phyloP scores from a whole-genome alignment of 2,329 filamentous ascomycete species.

The Talaromyces sp. region DNA sequence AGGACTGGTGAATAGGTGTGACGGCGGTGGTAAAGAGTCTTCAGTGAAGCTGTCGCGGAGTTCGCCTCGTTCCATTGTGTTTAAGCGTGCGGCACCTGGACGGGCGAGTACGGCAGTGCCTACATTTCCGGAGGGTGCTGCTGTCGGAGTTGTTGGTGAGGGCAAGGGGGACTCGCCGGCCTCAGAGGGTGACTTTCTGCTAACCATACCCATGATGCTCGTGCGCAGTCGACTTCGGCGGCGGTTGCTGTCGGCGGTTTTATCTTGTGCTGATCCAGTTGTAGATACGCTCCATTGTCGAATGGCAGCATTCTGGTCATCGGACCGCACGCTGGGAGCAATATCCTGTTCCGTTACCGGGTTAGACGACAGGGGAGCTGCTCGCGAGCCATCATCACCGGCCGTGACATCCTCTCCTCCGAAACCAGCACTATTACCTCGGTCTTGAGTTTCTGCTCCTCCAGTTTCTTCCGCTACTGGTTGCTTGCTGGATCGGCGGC shows the following conservation, averaged over 20 bases:
- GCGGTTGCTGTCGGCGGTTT: constrained; percentile 8
- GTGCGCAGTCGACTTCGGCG: constrained; percentile 21
- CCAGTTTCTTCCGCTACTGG: constrained; percentile 12
- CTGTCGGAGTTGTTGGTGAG: constrained; percentile 6
- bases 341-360: constrained; percentile 24
- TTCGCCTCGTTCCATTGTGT: constrained; percentile 19
- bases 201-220: constrained; percentile 24
- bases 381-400: not conserved
- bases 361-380: constrained; percentile 24
- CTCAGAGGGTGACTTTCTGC: constrained; percentile 17
- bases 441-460: constrained; percentile 12
- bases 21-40: constrained; percentile 27
- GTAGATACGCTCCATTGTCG: constrained; percentile 15
- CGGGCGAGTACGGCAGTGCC: constrained; percentile 6
- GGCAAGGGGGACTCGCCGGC: constrained; percentile 11
- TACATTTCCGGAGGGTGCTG: not conserved
- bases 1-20: constrained; percentile 14
- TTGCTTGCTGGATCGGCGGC: constrained; percentile 24
- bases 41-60: constrained; percentile 26
- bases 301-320: constrained; percentile 9
- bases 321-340: not conserved
- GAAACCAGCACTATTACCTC: not conserved
- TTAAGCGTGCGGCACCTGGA: constrained; percentile 13
- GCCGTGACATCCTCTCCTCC: not conserved
- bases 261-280: constrained; percentile 11